phyloP scores from a whole-genome alignment of 2,329 filamentous ascomycete species.

The Epichloe gansuensis region DNA sequence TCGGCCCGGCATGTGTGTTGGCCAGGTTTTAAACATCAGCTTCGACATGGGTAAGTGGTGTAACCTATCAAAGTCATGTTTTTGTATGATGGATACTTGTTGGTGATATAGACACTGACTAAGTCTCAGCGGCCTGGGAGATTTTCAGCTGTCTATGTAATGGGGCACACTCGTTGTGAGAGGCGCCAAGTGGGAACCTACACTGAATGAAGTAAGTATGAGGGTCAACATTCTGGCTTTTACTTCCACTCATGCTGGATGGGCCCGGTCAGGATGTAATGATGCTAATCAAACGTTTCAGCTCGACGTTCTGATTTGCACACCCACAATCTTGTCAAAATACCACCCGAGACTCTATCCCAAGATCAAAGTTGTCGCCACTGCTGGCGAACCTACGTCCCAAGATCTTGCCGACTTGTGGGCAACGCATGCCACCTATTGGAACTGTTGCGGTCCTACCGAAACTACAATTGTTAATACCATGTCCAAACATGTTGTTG shows the following conservation, averaged over 20 bases:
- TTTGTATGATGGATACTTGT: not conserved
- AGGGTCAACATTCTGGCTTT: not conserved
- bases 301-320: conserved; percentile 42
- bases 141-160: conserved; percentile 46
- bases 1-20: conserved; percentile 36
- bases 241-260: not conserved
- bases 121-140: conserved; percentile 43
- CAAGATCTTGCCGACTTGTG: conserved; percentile 42
- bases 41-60: conserved; percentile 46
- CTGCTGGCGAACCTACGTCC: conserved; percentile 42
- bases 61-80: not conserved
- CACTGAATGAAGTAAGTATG: conserved; percentile 30
- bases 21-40: conserved; percentile 43
- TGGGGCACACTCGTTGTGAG: conserved; percentile 43
- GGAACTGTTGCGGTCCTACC: conserved; percentile 48
- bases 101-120: conserved; percentile 5
- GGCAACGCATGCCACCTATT: conserved; percentile 36
- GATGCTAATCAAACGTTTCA: not conserved
- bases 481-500: conserved; percentile 36
- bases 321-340: conserved; percentile 41
- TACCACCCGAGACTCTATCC: conserved; percentile 34
- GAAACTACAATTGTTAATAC: conserved; percentile 50
- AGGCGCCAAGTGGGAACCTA: conserved; percentile 35
- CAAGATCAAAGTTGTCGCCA: conserved; percentile 39
- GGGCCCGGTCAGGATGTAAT: not conserved